These are phyloP conservation scores for Coemansia sp. DNA, from an alignment of 192 early-diverging fungal species.

Conservation along the genomic window DNA sequence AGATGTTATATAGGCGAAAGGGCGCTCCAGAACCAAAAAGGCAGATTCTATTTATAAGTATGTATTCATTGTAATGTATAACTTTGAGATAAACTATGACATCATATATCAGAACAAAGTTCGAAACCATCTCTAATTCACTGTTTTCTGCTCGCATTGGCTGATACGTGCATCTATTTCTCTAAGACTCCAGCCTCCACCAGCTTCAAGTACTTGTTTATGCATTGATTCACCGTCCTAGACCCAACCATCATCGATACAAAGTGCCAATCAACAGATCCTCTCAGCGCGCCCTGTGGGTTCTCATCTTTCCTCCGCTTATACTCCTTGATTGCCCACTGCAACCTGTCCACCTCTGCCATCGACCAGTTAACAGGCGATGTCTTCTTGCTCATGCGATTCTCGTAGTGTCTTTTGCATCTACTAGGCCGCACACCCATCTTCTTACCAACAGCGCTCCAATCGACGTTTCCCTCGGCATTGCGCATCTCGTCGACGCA, in stretches of 20 bases:
- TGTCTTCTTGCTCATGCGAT: background rate
- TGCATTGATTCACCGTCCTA: background rate
- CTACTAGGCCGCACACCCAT: constrained; percentile 5
- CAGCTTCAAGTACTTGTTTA: background rate
- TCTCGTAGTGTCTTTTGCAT: constrained; percentile 3
- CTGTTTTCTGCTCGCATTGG: too few species aligned
- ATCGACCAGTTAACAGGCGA: background rate
- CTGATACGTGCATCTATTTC: too few species aligned
- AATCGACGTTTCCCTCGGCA: constrained; percentile 3
- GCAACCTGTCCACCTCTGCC: background rate
- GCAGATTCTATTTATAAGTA: too few species aligned
- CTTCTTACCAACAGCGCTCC: background rate
- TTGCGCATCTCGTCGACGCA: background rate
- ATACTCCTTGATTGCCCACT: background rate
- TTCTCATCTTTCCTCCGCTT: background rate
- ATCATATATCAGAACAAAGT: too few species aligned
- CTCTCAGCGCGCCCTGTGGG: too few species aligned
- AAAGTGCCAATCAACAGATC: background rate
- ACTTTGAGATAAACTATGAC: too few species aligned
- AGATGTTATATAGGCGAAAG: too few species aligned
- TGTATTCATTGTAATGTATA: too few species aligned
- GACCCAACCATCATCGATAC: background rate
- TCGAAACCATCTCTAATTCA: too few species aligned
- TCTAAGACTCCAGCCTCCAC: background rate
- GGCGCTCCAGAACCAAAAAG: too few species aligned